These are phyloP conservation scores for Mortierella sp. DNA, from an alignment of 371 early-diverging fungal genomes.

Conservation along the genomic window DNA sequence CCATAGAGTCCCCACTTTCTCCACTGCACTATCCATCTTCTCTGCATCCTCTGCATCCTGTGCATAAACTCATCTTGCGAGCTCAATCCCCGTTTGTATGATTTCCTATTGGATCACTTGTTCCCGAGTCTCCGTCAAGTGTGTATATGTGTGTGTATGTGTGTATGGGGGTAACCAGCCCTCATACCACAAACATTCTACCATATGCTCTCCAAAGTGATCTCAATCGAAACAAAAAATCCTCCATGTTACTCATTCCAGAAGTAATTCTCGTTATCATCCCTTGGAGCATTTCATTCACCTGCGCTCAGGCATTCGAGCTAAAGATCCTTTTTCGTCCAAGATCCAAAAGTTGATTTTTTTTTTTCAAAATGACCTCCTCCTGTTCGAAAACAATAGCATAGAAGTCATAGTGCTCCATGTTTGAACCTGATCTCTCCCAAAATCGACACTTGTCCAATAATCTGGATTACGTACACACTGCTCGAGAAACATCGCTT, in stretches of 20 bases:
- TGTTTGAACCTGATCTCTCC: background rate
- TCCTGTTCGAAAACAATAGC: slow-evolving; percentile 3
- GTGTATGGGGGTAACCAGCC: background rate
- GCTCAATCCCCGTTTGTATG: background rate
- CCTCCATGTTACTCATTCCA: background rate
- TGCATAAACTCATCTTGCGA: slow-evolving; percentile 1
- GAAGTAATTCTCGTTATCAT: background rate
- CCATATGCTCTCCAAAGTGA: background rate
- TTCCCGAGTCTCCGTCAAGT: background rate
- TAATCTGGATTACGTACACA: slow-evolving; percentile 65
- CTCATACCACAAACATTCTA: background rate
- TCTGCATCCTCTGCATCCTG: slow-evolving; percentile 6
- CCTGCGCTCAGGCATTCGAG: background rate
- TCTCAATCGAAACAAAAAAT: background rate
- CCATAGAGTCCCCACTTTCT: background rate
- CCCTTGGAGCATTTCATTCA: background rate
- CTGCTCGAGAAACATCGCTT: slow-evolving; percentile 74
- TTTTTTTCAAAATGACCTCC: background rate
- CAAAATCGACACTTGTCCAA: background rate
- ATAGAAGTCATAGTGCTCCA: background rate
- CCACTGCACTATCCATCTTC: slow-evolving; percentile 4
- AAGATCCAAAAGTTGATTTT: background rate
- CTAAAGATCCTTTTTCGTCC: background rate
- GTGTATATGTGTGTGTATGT: no score
- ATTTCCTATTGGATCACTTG: background rate